Percentiles rank a stretch among this genome's conserved stretches.
Conservation (phyloP, 371 early-diverging fungal species). For the Mortierella polycephala region DNA sequence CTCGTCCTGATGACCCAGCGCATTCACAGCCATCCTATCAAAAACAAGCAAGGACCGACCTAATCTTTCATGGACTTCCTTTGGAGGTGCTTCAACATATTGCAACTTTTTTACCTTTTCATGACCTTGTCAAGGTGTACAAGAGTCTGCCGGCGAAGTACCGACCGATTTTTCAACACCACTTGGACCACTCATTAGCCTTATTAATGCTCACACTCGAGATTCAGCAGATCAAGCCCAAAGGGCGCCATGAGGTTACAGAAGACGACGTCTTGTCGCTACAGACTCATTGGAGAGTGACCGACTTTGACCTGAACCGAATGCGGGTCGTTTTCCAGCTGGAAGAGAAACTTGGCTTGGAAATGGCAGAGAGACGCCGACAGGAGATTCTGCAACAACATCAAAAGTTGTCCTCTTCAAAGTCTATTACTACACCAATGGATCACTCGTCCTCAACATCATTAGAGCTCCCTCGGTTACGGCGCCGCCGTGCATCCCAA, state of each 20-base stretch:
- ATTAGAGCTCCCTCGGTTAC: background rate
- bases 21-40: no score
- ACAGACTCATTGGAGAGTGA: slow-evolving; percentile 25
- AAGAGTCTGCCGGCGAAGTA: slow-evolving; percentile 23
- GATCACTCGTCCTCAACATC: no score
- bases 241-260: background rate
- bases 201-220: slow-evolving; percentile 38
- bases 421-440: background rate
- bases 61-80: slow-evolving; percentile 34
- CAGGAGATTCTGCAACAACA: slow-evolving; percentile 9
- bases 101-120: slow-evolving; percentile 29
- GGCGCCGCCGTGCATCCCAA: background rate
- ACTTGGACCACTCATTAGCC: slow-evolving; percentile 31
- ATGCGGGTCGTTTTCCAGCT: slow-evolving; percentile 34
- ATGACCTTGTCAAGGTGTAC: slow-evolving; percentile 27
- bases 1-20: no score
- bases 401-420: background rate
- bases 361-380: slow-evolving; percentile 26
- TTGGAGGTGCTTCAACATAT: slow-evolving; percentile 35
- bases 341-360: slow-evolving; percentile 37
- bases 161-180: slow-evolving; percentile 22
- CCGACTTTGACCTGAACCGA: slow-evolving; percentile 18
- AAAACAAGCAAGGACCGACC: background rate
- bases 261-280: background rate
- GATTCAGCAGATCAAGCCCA: slow-evolving; percentile 16